Evolutionary conservation across 306 rosid species (phyloP).

Genomic region (Nissolia schottii): DNA sequence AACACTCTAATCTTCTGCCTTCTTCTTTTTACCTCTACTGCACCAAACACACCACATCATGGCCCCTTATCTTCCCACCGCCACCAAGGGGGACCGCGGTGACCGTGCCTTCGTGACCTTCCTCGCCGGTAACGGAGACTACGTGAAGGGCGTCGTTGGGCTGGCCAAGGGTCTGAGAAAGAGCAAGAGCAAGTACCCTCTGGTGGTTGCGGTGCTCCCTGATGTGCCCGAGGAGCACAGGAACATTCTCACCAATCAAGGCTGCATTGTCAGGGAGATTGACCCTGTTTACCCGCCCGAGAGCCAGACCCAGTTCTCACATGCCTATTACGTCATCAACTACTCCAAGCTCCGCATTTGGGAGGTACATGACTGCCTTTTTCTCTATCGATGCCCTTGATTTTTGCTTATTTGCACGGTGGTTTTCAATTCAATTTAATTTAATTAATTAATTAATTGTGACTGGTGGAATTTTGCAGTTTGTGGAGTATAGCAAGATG

Average conservation of each 20-base stretch:
- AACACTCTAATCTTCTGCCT: not conserved
- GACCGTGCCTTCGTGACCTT: slow-evolving; percentile 68
- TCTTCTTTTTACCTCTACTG: not conserved
- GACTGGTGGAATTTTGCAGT: slow-evolving; percentile 30
- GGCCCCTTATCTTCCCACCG: slow-evolving; percentile 54
- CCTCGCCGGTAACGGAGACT: slow-evolving; percentile 78
- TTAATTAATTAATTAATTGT: too few relatives aligned
- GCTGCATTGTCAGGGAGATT: slow-evolving; percentile 65
- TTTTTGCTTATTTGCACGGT: not conserved
- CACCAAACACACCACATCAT: slow-evolving; percentile 19
- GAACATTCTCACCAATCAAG: slow-evolving; percentile 51
- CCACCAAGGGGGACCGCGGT: not conserved
- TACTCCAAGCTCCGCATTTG: slow-evolving; percentile 90
- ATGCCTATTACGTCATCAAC: slow-evolving; percentile 90
- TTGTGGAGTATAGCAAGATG: slow-evolving; percentile 80
- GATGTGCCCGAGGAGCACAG: slow-evolving; percentile 82
- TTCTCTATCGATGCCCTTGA: too few relatives aligned
- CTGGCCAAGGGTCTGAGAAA: slow-evolving; percentile 78
- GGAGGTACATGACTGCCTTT: slow-evolving; percentile 48
- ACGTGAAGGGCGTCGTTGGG: slow-evolving; percentile 79
- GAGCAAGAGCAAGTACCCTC: slow-evolving; percentile 52
- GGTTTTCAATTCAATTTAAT: too few relatives aligned
- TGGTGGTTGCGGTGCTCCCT: slow-evolving; percentile 76
- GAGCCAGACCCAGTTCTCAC: slow-evolving; percentile 75
- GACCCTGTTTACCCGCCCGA: slow-evolving; percentile 68